Percentiles rank a stretch among this genome's conserved stretches.
Conservation (phyloP, 2,329 filamentous ascomycete species). For the Rugonectria rugulosa region DNA sequence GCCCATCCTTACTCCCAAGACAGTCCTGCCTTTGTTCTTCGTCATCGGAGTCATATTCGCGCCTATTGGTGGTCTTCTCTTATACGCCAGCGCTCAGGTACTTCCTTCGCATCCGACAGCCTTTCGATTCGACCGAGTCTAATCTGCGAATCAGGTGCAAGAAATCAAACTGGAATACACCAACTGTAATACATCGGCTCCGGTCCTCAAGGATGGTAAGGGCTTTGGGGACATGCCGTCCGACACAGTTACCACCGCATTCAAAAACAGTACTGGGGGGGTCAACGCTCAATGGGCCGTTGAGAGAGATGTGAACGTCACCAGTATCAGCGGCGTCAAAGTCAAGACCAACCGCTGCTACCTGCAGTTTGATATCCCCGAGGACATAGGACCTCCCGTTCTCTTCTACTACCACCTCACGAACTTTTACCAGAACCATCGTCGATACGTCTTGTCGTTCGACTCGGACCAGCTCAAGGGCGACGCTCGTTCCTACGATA, state of each 20-base stretch:
- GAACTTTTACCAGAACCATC: constrained; percentile 99
- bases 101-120: constrained; percentile 28
- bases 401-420: constrained; percentile 94
- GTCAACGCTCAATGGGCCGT: constrained; percentile 53
- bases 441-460: constrained; percentile 92
- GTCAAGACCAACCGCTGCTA: constrained; percentile 66
- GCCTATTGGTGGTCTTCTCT: constrained; percentile 84
- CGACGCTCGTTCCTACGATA: constrained; percentile 62
- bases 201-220: constrained; percentile 42
- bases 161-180: constrained; percentile 94
- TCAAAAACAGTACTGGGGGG: constrained; percentile 64
- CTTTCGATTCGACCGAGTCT: background rate
- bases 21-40: constrained; percentile 90
- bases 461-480: constrained; percentile 84
- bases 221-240: constrained; percentile 61
- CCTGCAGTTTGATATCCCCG: constrained; percentile 80
- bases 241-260: constrained; percentile 70
- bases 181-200: constrained; percentile 69
- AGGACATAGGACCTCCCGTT: constrained; percentile 81
- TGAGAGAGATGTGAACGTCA: constrained; percentile 49
- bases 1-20: constrained; percentile 94
- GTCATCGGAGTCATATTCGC: constrained; percentile 90
- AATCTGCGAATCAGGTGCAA: constrained; percentile 70
- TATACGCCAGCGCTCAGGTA: constrained; percentile 86
- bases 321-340: constrained; percentile 46